Evolutionary conservation across 345 rosid species (phyloP).

Genomic region (Gossypium bickii): DNA sequence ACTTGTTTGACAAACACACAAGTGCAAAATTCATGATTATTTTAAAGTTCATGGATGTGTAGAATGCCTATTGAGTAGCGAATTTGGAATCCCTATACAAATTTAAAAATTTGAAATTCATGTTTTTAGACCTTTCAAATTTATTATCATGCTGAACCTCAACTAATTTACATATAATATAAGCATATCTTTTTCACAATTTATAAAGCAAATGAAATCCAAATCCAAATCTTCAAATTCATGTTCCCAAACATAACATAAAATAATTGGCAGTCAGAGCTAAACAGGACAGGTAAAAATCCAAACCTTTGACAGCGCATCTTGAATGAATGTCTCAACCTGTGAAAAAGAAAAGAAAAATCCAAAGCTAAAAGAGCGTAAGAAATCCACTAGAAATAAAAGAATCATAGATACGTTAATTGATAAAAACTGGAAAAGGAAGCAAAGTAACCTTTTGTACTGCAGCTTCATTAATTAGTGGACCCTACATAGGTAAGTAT

Average conservation of each 20-base stretch:
- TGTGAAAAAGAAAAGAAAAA: slow-evolving; percentile 8
- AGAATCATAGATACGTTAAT: background rate
- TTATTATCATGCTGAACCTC: background rate
- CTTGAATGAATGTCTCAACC: background rate
- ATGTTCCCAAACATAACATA: background rate
- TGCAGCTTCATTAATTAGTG: slow-evolving; percentile 92
- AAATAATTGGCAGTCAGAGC: background rate
- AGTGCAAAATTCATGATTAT: background rate
- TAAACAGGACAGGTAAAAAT: background rate
- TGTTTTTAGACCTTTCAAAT: background rate
- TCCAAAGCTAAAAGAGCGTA: slow-evolving; percentile 20
- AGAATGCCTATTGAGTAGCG: background rate
- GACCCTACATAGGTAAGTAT: slow-evolving; percentile 58
- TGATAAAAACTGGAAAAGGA: slow-evolving; percentile 16
- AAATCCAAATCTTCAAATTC: background rate
- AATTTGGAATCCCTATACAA: background rate
- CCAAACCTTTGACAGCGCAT: background rate
- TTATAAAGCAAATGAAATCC: background rate
- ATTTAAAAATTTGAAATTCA: background rate
- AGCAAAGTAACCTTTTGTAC: slow-evolving; percentile 60
- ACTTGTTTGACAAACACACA: background rate
- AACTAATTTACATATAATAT: background rate
- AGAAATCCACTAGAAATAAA: slow-evolving; percentile 9
- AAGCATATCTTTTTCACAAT: background rate
- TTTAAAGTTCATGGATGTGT: background rate